Percentiles rank a stretch among this genome's conserved stretches.
Conservation (phyloP, 768 basidiomycete species). For the Hydnomerulius pinastri region DNA sequence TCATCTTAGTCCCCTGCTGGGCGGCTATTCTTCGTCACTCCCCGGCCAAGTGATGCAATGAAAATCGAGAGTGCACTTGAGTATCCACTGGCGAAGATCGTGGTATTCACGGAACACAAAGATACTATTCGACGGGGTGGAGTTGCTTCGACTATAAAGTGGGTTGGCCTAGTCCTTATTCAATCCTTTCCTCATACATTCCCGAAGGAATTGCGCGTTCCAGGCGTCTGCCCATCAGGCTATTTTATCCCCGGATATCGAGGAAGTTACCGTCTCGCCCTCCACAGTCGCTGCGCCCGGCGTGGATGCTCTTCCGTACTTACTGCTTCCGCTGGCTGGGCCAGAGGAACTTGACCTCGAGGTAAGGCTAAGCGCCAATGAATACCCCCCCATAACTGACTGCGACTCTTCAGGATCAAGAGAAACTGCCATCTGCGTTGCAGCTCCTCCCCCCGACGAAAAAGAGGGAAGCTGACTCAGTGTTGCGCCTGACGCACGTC, state of each 20-base stretch:
- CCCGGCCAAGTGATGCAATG: constrained; percentile 54
- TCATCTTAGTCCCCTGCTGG: constrained; percentile 68
- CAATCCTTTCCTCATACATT: constrained; percentile 9
- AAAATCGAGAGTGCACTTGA: constrained; percentile 52
- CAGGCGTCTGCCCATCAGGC: constrained; percentile 67
- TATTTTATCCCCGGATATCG: constrained; percentile 66
- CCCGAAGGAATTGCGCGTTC: constrained; percentile 75
- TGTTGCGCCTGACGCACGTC: constrained; percentile 78
- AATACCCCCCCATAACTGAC: constrained; percentile 3
- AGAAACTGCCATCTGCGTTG: constrained; percentile 76
- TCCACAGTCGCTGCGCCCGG: constrained; percentile 65
- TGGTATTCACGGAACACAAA: constrained; percentile 87
- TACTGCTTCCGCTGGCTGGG: constrained; percentile 90
- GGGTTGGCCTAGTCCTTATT: constrained; percentile 16
- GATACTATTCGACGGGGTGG: constrained; percentile 87
- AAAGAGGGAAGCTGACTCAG: constrained; percentile 74
- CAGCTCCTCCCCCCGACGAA: constrained; percentile 91
- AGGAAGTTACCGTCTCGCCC: constrained; percentile 55
- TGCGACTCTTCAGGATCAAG: constrained; percentile 69
- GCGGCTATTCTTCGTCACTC: constrained; percentile 76
- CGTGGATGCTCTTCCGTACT: constrained; percentile 79
- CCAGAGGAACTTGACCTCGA: constrained; percentile 95
- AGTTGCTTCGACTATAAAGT: constrained; percentile 88
- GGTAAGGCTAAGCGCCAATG: constrained; percentile 38
- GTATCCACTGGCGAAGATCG: constrained; percentile 81